These are phyloP conservation scores for Talaromyces sp. DNA, from an alignment of 2,329 filamentous ascomycete genomes.

Conservation along the genomic window DNA sequence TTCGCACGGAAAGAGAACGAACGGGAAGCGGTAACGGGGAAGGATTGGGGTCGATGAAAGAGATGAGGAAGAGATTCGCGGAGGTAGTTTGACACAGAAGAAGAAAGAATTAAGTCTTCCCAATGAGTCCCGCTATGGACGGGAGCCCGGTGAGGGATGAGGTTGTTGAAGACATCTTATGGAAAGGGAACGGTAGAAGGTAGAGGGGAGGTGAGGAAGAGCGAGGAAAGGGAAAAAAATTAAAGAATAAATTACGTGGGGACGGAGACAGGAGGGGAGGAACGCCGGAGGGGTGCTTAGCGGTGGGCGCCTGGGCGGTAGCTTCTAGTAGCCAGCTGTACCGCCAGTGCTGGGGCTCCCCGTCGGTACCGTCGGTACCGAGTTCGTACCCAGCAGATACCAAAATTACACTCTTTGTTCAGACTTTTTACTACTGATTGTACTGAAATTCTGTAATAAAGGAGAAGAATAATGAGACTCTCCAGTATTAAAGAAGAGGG, in stretches of 20 bases:
- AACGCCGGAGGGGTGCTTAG: slow-evolving; percentile 2
- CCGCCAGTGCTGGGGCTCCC: background rate
- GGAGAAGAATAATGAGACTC: background rate
- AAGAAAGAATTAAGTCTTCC: slow-evolving; percentile 36
- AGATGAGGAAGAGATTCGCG: slow-evolving; percentile 18
- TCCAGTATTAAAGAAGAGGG: background rate
- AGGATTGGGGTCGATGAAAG: slow-evolving; percentile 15
- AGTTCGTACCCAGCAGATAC: background rate
- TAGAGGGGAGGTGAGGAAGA: slow-evolving; percentile 20
- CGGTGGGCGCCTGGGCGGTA: slow-evolving; percentile 7
- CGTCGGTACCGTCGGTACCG: background rate
- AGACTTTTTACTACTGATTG: no score
- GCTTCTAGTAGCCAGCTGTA: no score
- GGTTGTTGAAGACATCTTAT: slow-evolving; percentile 38
- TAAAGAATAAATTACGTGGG: slow-evolving; percentile 22
- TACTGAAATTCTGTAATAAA: background rate
- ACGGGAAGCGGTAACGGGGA: slow-evolving; percentile 16
- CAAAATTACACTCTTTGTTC: background rate
- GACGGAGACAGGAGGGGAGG: slow-evolving; percentile 9
- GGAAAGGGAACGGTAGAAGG: slow-evolving; percentile 25
- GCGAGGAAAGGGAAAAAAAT: slow-evolving; percentile 20
- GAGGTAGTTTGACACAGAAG: slow-evolving; percentile 19
- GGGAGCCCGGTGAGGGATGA: slow-evolving; percentile 38
- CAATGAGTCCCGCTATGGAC: slow-evolving; percentile 48
- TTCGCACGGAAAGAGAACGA: slow-evolving; percentile 18